A percentile compares a stretch with the other conserved stretches of the same genome.
phyloP scores from a whole-genome alignment of 495 filamentous ascomycete species.

The Pseudomonodictys pantanalensis region DNA sequence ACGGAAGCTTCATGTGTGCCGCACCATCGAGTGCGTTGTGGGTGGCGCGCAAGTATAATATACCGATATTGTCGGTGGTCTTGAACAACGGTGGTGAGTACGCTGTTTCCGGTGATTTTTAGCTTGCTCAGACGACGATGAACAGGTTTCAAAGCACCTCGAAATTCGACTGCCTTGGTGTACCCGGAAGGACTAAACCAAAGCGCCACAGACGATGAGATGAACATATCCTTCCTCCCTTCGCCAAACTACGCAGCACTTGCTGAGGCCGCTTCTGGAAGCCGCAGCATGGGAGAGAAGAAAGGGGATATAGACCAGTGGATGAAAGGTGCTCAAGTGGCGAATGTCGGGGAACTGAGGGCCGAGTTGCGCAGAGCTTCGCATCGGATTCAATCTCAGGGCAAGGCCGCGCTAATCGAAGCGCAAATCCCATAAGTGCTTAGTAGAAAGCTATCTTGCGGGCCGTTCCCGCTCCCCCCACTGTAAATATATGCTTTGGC shows the following conservation, averaged over 20 bases:
- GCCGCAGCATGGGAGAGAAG: constrained; percentile 26
- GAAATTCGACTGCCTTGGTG: constrained; percentile 71
- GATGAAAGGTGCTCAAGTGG: background rate
- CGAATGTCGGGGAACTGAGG: background rate
- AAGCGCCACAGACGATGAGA: constrained; percentile 71
- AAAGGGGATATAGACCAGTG: background rate
- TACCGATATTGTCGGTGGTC: constrained; percentile 43
- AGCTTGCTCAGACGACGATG: constrained; percentile 6
- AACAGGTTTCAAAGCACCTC: constrained; percentile 82
- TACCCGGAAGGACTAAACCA: constrained; percentile 78
- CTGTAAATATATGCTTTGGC: no score
- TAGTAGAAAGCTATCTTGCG: no score
- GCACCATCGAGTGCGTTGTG: constrained; percentile 38
- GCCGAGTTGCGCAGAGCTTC: no score
- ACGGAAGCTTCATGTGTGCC: constrained; percentile 46
- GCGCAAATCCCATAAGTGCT: no score
- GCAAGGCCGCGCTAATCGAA: no score
- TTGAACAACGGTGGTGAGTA: constrained; percentile 43
- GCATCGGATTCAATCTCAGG: no score
- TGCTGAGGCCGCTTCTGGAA: constrained; percentile 60
- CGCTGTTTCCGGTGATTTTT: background rate
- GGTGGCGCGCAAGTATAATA: constrained; percentile 39
- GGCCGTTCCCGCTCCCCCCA: no score
- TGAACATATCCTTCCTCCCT: constrained; percentile 80
- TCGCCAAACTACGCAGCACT: constrained; percentile 82